Conservation (phyloP, 2,329 filamentous ascomycete species). For the Fonsecaea nubica region DNA sequence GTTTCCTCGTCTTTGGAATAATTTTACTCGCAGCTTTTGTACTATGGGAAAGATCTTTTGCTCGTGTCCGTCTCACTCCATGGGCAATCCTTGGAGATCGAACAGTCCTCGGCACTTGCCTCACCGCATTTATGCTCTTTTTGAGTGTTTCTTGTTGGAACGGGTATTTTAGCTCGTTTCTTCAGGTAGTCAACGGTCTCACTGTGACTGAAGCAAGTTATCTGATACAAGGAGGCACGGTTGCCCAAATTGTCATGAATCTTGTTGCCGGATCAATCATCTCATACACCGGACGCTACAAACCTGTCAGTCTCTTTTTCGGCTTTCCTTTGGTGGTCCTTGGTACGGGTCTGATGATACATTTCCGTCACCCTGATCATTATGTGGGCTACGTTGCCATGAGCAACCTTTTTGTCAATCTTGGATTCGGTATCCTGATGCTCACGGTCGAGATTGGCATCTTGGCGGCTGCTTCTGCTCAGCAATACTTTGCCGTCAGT, state of each 20-base stretch:
- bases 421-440: constrained; percentile 58
- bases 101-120: constrained; percentile 58
- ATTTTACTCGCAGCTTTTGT: constrained; percentile 60
- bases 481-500: constrained; percentile 57
- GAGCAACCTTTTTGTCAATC: constrained; percentile 60
- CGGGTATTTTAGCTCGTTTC: constrained; percentile 59
- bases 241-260: constrained; percentile 57
- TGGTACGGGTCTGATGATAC: constrained; percentile 59
- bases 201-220: constrained; percentile 52
- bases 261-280: constrained; percentile 57
- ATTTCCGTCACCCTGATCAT: constrained; percentile 57
- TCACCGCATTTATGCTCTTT: constrained; percentile 56
- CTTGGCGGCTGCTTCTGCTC: constrained; percentile 58
- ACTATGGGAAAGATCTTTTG: constrained; percentile 60
- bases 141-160: constrained; percentile 59
- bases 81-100: constrained; percentile 56
- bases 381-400: constrained; percentile 59
- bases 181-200: constrained; percentile 59
- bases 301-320: constrained; percentile 56
- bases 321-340: constrained; percentile 58
- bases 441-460: constrained; percentile 63
- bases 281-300: constrained; percentile 57
- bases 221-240: constrained; percentile 56
- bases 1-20: constrained; percentile 60
- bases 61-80: constrained; percentile 60